These are phyloP conservation scores for Russula lepida DNA, from an alignment of 768 basidiomycete genomes.

Conservation along the genomic window DNA sequence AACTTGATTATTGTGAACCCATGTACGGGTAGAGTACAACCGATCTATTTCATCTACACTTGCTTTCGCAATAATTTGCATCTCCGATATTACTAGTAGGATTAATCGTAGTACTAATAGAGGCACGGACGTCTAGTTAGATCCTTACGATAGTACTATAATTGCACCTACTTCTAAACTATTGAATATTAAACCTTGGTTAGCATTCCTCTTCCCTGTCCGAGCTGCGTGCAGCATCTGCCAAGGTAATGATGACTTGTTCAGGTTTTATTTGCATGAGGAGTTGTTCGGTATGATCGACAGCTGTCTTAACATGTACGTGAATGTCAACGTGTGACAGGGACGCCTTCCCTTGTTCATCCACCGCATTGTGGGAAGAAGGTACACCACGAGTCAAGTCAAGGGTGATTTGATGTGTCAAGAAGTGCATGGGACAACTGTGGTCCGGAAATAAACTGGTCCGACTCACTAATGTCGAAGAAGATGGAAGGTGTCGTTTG, in stretches of 20 bases:
- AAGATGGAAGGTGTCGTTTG: slow-evolving; percentile 42
- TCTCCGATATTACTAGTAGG: slow-evolving; percentile 5
- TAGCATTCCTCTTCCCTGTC: background rate
- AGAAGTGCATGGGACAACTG: background rate
- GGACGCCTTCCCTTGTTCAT: background rate
- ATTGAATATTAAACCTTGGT: background rate
- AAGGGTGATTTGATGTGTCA: slow-evolving; percentile 20
- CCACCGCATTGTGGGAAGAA: background rate
- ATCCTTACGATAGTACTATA: slow-evolving; percentile 8
- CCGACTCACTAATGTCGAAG: slow-evolving; percentile 6
- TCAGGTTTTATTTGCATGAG: slow-evolving; percentile 11
- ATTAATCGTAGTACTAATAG: slow-evolving; percentile 3
- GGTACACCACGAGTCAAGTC: background rate
- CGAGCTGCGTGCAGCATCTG: background rate
- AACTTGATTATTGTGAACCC: background rate
- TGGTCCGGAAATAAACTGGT: background rate
- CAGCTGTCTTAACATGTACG: slow-evolving; percentile 5
- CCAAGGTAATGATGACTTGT: slow-evolving; percentile 2
- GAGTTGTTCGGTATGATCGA: slow-evolving; percentile 7
- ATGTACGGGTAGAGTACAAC: background rate
- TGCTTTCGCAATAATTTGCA: background rate
- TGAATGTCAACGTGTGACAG: slow-evolving; percentile 1
- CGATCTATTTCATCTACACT: background rate
- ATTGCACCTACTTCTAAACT: background rate
- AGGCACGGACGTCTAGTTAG: background rate